phyloP scores from a whole-genome alignment of 2,329 filamentous ascomycete species.

The Colletotrichum aenigma region DNA sequence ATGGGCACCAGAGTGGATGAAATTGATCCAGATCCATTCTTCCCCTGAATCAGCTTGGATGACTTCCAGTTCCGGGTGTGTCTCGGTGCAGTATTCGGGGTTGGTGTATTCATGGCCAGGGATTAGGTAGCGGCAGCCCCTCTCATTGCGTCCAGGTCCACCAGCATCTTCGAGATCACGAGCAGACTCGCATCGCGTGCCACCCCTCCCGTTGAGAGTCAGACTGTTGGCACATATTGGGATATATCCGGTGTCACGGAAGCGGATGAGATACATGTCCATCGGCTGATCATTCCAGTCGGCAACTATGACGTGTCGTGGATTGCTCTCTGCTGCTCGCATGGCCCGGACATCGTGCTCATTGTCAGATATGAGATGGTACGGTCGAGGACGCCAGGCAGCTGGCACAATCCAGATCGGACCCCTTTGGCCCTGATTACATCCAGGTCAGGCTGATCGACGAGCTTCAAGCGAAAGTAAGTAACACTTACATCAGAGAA shows the following conservation, averaged over 20 bases:
- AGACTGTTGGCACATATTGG: slow-evolving; percentile 8
- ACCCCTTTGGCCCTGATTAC: background rate
- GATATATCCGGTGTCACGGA: slow-evolving; percentile 10
- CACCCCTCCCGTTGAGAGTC: background rate
- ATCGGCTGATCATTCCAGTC: slow-evolving; percentile 9
- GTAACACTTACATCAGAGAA: background rate
- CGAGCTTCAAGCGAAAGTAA: background rate
- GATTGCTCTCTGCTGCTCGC: background rate
- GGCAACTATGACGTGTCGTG: background rate
- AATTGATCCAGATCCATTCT: slow-evolving; percentile 2
- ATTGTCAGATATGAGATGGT: background rate
- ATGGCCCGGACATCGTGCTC: background rate
- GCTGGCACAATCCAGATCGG: slow-evolving; percentile 1
- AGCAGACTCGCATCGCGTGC: background rate
- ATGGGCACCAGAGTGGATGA: slow-evolving; percentile 1
- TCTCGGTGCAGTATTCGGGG: background rate
- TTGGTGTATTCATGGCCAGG: background rate
- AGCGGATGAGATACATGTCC: slow-evolving; percentile 7
- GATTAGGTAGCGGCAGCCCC: background rate
- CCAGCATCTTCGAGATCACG: background rate
- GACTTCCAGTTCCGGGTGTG: background rate
- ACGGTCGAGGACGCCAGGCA: background rate
- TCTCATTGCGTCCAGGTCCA: background rate
- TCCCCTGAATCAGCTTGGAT: background rate
- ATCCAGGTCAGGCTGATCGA: too few species aligned